These are phyloP conservation scores for Microglena sp. DNA, from an alignment of 139 green algal genomes.

Conservation along the genomic window DNA sequence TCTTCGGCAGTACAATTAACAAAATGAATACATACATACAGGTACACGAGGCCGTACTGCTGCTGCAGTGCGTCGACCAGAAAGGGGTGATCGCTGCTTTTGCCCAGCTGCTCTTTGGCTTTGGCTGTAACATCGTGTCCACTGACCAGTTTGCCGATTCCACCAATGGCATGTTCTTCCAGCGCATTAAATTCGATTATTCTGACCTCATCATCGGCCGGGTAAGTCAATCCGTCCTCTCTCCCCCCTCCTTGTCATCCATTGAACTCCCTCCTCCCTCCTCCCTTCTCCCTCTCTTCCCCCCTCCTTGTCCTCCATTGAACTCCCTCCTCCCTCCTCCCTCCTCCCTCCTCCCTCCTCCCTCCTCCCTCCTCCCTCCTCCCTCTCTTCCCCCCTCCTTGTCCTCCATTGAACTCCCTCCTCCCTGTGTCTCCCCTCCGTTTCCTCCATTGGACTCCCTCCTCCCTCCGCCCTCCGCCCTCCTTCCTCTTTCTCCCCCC, in stretches of 20 bases:
- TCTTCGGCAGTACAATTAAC: neutral
- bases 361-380: neutral
- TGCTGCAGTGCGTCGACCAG: constrained; percentile 44
- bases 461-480: neutral
- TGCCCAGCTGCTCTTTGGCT: constrained; percentile 50
- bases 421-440: no score
- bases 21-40: constrained; percentile 2
- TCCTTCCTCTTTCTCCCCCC: no score
- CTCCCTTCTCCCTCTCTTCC: neutral
- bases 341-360: neutral
- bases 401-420: constrained; percentile 20
- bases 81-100: constrained; percentile 57
- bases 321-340: neutral
- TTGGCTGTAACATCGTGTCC: constrained; percentile 62
- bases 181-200: constrained; percentile 56
- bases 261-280: neutral
- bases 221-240: neutral
- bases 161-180: constrained; percentile 48
- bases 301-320: neutral
- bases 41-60: constrained; percentile 4
- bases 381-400: constrained; percentile 42
- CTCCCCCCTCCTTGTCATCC: neutral
- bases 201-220: constrained; percentile 50
- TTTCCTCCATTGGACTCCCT: neutral
- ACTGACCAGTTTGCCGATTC: constrained; percentile 50